Percentiles rank a stretch among this genome's conserved stretches.
These are phyloP conservation scores for Phaffomyces opuntiae DNA, from an alignment of 805 yeast genomes.

Conservation along the genomic window DNA sequence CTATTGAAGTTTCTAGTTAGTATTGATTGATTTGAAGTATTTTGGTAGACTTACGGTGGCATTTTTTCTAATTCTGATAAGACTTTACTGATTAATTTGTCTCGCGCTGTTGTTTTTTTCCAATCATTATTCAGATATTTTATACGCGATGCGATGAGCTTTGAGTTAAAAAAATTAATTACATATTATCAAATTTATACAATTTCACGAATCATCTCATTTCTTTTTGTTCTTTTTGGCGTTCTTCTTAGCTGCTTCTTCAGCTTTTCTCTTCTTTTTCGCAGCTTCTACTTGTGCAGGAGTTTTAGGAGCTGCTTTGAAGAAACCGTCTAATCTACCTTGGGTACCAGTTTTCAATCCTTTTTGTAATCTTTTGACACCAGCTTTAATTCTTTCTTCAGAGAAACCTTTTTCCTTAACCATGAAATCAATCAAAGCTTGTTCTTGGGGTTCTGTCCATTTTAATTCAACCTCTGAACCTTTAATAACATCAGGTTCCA, in stretches of 20 bases:
- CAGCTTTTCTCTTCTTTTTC: constrained; percentile 23
- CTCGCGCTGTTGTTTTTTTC: background rate
- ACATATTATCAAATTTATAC: background rate
- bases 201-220: background rate
- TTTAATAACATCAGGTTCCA: constrained; percentile 70
- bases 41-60: constrained; percentile 17
- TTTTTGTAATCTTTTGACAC: constrained; percentile 78
- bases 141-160: background rate
- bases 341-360: constrained; percentile 82
- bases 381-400: constrained; percentile 85
- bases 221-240: constrained; percentile 18
- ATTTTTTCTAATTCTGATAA: constrained; percentile 1
- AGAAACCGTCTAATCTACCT: constrained; percentile 89
- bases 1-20: constrained; percentile 1
- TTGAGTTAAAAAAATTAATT: background rate
- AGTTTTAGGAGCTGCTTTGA: constrained; percentile 57
- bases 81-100: background rate
- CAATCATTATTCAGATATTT: background rate
- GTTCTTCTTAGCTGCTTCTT: constrained; percentile 22
- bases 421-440: constrained; percentile 75
- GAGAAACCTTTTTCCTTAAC: constrained; percentile 85
- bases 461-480: constrained; percentile 61
- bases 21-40: background rate
- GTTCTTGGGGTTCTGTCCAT: constrained; percentile 86
- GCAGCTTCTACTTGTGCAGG: constrained; percentile 33